A percentile compares a stretch with the other conserved stretches of the same genome.
Evolutionary conservation across 192 early-diverging fungal species (phyloP).

Genomic region (Kickxella alabastrina): DNA sequence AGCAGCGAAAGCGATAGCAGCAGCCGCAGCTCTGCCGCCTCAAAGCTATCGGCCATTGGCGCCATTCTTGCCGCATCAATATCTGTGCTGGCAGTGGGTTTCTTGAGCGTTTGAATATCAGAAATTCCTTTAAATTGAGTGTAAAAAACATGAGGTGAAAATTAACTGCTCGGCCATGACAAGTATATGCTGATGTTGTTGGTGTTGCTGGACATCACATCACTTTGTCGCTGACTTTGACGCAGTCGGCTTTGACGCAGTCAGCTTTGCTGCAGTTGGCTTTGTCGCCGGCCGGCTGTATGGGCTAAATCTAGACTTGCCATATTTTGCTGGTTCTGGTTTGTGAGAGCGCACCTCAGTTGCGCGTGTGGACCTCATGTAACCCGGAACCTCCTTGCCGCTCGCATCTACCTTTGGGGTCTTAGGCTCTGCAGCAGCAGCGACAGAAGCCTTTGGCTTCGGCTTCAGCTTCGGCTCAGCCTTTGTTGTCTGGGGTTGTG

Average conservation of each 20-base stretch:
- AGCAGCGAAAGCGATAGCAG: not conserved
- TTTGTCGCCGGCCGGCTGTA: constrained; percentile 24
- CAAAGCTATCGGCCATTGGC: not conserved
- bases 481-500: not conserved
- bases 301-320: constrained; percentile 27
- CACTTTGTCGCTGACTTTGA: no score
- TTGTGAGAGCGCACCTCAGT: constrained; percentile 30
- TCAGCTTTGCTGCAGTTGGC: not conserved
- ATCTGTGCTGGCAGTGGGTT: not conserved
- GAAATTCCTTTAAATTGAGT: no score
- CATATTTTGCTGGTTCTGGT: no score
- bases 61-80: not conserved
- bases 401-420: not conserved
- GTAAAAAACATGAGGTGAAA: no score
- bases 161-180: no score
- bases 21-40: not conserved
- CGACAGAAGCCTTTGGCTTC: constrained; percentile 1
- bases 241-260: not conserved
- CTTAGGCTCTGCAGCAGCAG: not conserved
- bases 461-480: not conserved
- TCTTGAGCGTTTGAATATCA: no score
- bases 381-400: constrained; percentile 20
- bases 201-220: no score
- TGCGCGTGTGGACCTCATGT: constrained; percentile 39
- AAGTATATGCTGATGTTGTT: no score